phyloP scores from a whole-genome alignment of 768 basidiomycete species.

The Pulveroboletus sp. region DNA sequence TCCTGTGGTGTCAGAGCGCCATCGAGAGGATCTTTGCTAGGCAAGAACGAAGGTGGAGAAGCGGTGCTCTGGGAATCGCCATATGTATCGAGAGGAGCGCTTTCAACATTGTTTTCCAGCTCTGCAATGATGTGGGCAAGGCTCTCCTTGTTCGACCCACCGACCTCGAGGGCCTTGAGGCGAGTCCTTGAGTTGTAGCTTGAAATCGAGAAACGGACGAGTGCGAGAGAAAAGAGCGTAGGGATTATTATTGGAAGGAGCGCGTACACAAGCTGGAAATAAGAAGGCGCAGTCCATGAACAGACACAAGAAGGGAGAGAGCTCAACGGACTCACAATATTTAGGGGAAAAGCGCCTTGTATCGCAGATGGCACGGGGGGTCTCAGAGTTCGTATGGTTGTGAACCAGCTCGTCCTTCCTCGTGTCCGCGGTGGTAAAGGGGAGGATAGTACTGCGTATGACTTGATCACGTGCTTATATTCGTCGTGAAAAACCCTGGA shows the following conservation, averaged over 20 bases:
- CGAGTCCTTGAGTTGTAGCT: slow-evolving; percentile 58
- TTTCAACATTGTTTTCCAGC: slow-evolving; percentile 59
- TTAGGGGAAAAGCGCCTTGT: slow-evolving; percentile 61
- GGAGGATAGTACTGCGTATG: slow-evolving; percentile 41
- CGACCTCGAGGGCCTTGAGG: slow-evolving; percentile 59
- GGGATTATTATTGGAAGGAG: slow-evolving; percentile 66
- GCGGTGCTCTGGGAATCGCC: slow-evolving; percentile 37
- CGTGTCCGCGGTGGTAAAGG: slow-evolving; percentile 45
- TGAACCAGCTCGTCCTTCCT: slow-evolving; percentile 38
- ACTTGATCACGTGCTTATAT: slow-evolving; percentile 53
- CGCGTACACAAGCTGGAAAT: slow-evolving; percentile 45
- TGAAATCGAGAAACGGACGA: slow-evolving; percentile 54
- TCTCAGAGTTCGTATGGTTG: slow-evolving; percentile 32
- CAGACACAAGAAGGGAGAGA: not conserved
- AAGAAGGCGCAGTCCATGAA: slow-evolving; percentile 1
- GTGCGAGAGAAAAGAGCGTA: slow-evolving; percentile 45
- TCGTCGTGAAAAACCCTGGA: slow-evolving; percentile 51
- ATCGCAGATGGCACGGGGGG: slow-evolving; percentile 56
- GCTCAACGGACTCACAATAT: slow-evolving; percentile 47
- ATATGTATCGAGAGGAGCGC: slow-evolving; percentile 55
- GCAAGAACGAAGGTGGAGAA: slow-evolving; percentile 8
- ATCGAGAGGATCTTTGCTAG: not conserved
- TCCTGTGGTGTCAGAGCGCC: not conserved
- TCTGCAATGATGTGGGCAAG: slow-evolving; percentile 53
- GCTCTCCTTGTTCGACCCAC: slow-evolving; percentile 42